Conservation (phyloP, 176 grass and related monocot species). For the Otatea glauca region DNA sequence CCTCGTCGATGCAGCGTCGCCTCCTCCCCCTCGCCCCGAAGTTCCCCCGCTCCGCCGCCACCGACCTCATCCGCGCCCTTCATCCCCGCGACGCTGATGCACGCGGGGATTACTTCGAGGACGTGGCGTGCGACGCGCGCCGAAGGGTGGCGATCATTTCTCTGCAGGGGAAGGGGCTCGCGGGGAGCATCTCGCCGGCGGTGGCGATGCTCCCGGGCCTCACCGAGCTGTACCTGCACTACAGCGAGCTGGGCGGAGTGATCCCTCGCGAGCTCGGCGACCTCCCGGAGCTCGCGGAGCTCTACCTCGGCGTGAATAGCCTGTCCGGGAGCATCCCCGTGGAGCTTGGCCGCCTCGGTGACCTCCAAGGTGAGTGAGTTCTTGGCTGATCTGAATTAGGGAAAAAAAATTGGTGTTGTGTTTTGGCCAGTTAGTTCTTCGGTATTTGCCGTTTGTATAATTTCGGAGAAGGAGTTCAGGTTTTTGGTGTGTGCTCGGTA, state of each 20-base stretch:
- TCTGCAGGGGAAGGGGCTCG: constrained; percentile 68
- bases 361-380: constrained; percentile 71
- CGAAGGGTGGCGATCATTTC: constrained; percentile 65
- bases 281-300: constrained; percentile 53
- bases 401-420: neutral
- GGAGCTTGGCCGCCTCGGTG: constrained; percentile 55
- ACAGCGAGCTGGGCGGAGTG: constrained; percentile 58
- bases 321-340: constrained; percentile 58
- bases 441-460: no score
- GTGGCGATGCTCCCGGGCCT: constrained; percentile 61
- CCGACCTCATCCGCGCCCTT: no score
- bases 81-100: no score
- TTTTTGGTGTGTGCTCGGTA: no score
- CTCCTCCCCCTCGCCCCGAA: no score
- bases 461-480: neutral
- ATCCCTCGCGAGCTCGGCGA: constrained; percentile 63
- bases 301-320: constrained; percentile 80
- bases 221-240: constrained; percentile 75
- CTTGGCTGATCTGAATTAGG: neutral
- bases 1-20: no score
- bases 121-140: constrained; percentile 63
- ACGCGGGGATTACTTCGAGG: constrained; percentile 78
- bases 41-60: no score
- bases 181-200: constrained; percentile 59
- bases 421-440: neutral